Conservation (phyloP, 192 early-diverging fungal genomes). For the Coemansia sp. region DNA sequence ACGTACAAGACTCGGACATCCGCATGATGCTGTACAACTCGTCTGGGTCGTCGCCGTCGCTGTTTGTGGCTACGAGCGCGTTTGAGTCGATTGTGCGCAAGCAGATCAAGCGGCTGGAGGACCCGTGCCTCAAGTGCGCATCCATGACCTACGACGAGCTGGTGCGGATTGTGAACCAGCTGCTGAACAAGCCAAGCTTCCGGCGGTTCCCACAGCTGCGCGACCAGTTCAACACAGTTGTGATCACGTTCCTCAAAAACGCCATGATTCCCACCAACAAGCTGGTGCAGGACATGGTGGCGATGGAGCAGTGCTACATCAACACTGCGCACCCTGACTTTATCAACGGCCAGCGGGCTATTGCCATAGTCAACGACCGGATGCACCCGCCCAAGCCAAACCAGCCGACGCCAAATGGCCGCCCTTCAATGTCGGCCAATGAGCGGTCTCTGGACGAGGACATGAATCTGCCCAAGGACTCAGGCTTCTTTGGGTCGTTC, state of each 20-base stretch:
- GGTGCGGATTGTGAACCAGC: constrained; percentile 87
- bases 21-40: constrained; percentile 98
- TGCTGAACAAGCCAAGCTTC: constrained; percentile 90
- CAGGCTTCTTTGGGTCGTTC: constrained; percentile 97
- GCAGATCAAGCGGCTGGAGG: constrained; percentile 98
- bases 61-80: constrained; percentile 97
- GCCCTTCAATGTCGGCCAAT: constrained; percentile 32
- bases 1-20: constrained; percentile 98
- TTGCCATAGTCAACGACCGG: constrained; percentile 87
- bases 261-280: constrained; percentile 88
- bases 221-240: constrained; percentile 90
- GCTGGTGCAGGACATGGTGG: constrained; percentile 87
- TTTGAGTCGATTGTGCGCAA: constrained; percentile 98
- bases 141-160: constrained; percentile 97
- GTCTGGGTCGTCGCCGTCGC: constrained; percentile 91
- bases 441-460: constrained; percentile 58
- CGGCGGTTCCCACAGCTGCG: constrained; percentile 94
- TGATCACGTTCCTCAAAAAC: constrained; percentile 93
- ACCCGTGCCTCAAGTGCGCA: constrained; percentile 94
- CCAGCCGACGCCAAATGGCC: constrained; percentile 23
- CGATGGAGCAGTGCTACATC: constrained; percentile 93
- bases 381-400: constrained; percentile 67
- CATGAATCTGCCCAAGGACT: constrained; percentile 60
- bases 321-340: constrained; percentile 99
- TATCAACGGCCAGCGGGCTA: constrained; percentile 92